phyloP scores from a whole-genome alignment of 2,329 filamentous ascomycete species.

The Eutypella sp. region DNA sequence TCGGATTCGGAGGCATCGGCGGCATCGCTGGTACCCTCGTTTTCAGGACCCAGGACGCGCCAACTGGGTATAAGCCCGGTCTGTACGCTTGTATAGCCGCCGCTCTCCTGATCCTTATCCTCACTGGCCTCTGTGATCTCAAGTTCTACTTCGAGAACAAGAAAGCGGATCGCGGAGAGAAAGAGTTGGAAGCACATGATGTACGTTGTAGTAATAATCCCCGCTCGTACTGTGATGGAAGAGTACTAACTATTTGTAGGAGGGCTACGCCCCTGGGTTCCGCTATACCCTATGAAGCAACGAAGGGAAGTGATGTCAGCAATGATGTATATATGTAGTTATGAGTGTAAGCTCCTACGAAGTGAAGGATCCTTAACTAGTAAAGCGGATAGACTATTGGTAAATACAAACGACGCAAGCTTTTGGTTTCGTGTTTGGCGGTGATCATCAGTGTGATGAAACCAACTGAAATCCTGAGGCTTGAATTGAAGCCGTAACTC shows the following conservation, averaged over 20 bases:
- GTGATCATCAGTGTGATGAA: too few species aligned
- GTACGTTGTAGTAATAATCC: slow-evolving; percentile 33
- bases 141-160: slow-evolving; percentile 36
- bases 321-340: not conserved
- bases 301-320: not conserved
- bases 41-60: slow-evolving; percentile 52
- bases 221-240: not conserved
- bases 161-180: slow-evolving; percentile 43
- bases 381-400: too few species aligned
- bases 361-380: not conserved
- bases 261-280: not conserved
- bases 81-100: slow-evolving; percentile 47
- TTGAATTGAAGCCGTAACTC: too few species aligned
- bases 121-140: slow-evolving; percentile 34
- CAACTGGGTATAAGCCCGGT: slow-evolving; percentile 43
- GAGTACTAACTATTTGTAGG: not conserved
- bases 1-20: slow-evolving; percentile 70
- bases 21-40: slow-evolving; percentile 70
- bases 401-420: too few species aligned
- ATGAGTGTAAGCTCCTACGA: not conserved
- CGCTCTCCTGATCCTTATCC: slow-evolving; percentile 35
- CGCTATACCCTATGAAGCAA: not conserved
- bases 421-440: too few species aligned
- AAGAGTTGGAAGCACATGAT: slow-evolving; percentile 39
- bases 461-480: too few species aligned